Percentiles rank a stretch among this genome's conserved stretches.
phyloP scores from a whole-genome alignment of 768 basidiomycete genomes.

The Lentinus brumalis region DNA sequence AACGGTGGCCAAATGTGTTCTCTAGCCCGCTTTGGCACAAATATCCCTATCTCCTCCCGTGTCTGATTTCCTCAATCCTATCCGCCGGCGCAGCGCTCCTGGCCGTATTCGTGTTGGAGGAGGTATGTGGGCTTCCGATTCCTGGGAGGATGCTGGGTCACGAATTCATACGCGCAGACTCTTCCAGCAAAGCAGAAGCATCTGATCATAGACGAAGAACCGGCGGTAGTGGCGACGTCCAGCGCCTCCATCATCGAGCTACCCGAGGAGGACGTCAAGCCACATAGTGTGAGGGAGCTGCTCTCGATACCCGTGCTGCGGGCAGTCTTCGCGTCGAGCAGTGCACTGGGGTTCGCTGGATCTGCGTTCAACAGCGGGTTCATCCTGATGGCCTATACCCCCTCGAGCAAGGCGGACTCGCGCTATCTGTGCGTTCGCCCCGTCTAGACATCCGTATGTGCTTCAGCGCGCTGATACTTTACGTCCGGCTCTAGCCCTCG shows the following conservation, averaged over 20 bases:
- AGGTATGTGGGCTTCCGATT: conserved; percentile 42
- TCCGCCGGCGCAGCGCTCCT: conserved; percentile 43
- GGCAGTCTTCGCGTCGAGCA: conserved; percentile 53
- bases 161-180: conserved; percentile 17
- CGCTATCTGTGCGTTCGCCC: conserved; percentile 50
- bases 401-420: conserved; percentile 56
- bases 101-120: conserved; percentile 51
- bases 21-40: conserved; percentile 46
- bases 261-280: conserved; percentile 11
- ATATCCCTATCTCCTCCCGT: no score
- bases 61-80: conserved; percentile 46
- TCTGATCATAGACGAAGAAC: conserved; percentile 8
- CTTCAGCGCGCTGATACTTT: background rate
- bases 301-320: conserved; percentile 54
- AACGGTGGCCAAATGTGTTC: conserved; percentile 48
- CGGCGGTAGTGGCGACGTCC: background rate
- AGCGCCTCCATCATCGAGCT: conserved; percentile 6
- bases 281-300: conserved; percentile 34
- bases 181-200: conserved; percentile 23
- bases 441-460: background rate
- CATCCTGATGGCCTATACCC: conserved; percentile 66
- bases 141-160: background rate
- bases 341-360: conserved; percentile 51
- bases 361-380: conserved; percentile 67
- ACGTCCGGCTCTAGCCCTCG: conserved; percentile 41